Evolutionary conservation across 768 basidiomycete genomes (phyloP).

Genomic region (Pisolithus marmoratus): DNA sequence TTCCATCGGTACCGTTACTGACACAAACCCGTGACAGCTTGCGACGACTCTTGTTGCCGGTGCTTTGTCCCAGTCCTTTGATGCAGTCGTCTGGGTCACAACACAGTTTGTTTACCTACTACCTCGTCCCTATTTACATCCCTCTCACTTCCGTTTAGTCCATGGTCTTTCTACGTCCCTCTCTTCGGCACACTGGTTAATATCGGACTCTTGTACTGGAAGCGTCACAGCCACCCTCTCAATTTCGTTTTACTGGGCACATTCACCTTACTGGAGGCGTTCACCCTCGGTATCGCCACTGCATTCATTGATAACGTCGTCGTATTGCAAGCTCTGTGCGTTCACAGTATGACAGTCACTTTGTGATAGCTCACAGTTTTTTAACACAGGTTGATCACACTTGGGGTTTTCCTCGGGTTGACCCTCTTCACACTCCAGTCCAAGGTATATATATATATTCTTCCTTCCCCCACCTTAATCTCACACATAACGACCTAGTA

Average conservation of each 20-base stretch:
- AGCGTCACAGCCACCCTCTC: conserved; percentile 83
- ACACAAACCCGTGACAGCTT: conserved; percentile 31
- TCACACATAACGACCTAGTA: conserved; percentile 45
- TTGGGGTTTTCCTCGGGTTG: conserved; percentile 89
- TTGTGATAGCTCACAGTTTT: conserved; percentile 7
- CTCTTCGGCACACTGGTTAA: conserved; percentile 75
- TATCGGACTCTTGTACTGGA: conserved; percentile 82
- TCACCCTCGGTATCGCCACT: conserved; percentile 81
- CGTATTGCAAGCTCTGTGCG: conserved; percentile 83
- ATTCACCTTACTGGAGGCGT: conserved; percentile 89
- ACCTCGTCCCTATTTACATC: background rate
- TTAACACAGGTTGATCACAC: conserved; percentile 66
- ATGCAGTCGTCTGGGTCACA: conserved; percentile 64
- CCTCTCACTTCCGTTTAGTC: conserved; percentile 31
- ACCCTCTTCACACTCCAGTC: conserved; percentile 94
- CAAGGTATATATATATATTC: conserved; percentile 48
- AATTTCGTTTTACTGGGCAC: conserved; percentile 81
- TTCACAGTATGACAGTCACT: conserved; percentile 4
- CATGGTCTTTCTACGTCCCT: conserved; percentile 77
- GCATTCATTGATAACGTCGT: conserved; percentile 68
- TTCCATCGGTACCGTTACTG: background rate
- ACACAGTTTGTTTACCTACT: conserved; percentile 45
- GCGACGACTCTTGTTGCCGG: conserved; percentile 79
- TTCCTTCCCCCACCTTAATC: background rate
- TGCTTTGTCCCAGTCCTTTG: conserved; percentile 55